Conservation (phyloP, 2,329 filamentous ascomycete species). For the Colletotrichum magnum region DNA sequence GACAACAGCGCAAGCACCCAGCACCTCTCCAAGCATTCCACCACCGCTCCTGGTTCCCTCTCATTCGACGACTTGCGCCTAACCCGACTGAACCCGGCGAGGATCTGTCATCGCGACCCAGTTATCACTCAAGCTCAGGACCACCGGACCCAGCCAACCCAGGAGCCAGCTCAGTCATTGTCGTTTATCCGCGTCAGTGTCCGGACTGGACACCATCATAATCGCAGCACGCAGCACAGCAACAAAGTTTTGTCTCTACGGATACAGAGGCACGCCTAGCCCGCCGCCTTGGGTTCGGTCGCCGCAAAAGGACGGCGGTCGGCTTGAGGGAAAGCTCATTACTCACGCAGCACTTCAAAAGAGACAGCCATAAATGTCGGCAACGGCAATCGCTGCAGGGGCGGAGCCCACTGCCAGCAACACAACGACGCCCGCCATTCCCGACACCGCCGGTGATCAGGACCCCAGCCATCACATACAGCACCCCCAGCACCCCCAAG, state of each 20-base stretch:
- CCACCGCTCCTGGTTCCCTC: slow-evolving; percentile 25
- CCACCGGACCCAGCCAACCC: slow-evolving; percentile 36
- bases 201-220: slow-evolving; percentile 23
- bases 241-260: slow-evolving; percentile 1
- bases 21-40: slow-evolving; percentile 31
- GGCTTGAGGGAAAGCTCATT: not conserved
- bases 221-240: not conserved
- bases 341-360: not conserved
- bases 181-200: slow-evolving; percentile 3
- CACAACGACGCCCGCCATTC: slow-evolving; percentile 3
- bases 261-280: slow-evolving; percentile 24
- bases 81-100: slow-evolving; percentile 36
- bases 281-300: slow-evolving; percentile 4
- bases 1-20: slow-evolving; percentile 38
- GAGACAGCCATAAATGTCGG: slow-evolving; percentile 33
- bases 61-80: slow-evolving; percentile 29
- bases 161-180: slow-evolving; percentile 30
- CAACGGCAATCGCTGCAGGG: slow-evolving; percentile 10
- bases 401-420: slow-evolving; percentile 23
- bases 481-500: slow-evolving; percentile 25
- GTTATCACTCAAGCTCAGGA: slow-evolving; percentile 37
- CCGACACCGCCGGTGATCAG: not conserved
- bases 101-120: slow-evolving; percentile 36
- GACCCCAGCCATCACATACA: slow-evolving; percentile 26
- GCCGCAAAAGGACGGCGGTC: not conserved